Conservation (phyloP, 2,329 filamentous ascomycete species). For the Hypomyces perniciosus region DNA sequence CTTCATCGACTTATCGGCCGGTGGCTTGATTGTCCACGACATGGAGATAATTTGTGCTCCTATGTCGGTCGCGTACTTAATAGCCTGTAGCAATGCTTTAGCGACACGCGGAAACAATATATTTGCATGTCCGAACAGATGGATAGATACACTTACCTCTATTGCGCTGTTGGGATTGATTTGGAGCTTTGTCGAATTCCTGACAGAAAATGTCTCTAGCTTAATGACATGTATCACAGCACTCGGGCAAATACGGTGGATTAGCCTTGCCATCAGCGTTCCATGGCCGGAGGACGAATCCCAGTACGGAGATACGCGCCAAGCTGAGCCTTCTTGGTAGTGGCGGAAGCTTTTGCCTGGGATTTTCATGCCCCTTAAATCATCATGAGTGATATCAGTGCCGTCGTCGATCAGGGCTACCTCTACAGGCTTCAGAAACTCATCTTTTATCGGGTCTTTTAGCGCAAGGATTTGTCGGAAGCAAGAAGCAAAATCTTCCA, state of each 20-base stretch:
- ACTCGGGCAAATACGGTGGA: background rate
- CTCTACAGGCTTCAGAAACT: background rate
- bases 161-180: background rate
- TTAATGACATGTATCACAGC: constrained; percentile 6
- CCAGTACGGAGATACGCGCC: constrained; percentile 3
- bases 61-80: constrained; percentile 2
- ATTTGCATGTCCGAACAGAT: too few relatives aligned
- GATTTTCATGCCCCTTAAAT: background rate
- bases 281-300: background rate
- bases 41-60: constrained; percentile 2
- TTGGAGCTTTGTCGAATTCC: background rate
- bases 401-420: constrained; percentile 5
- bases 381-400: constrained; percentile 1
- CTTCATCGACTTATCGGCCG: background rate
- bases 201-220: background rate
- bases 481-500: background rate
- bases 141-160: background rate
- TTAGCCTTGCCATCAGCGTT: constrained; percentile 5
- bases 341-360: background rate
- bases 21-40: constrained; percentile 4
- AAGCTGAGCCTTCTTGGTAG: background rate
- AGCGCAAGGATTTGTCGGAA: background rate
- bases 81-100: background rate
- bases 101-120: background rate
- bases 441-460: background rate